Percentiles rank a stretch among this genome's conserved stretches.
Evolutionary conservation across 1,139 yeast genomes (phyloP).

Genomic region (Suhomyces kunorum): DNA sequence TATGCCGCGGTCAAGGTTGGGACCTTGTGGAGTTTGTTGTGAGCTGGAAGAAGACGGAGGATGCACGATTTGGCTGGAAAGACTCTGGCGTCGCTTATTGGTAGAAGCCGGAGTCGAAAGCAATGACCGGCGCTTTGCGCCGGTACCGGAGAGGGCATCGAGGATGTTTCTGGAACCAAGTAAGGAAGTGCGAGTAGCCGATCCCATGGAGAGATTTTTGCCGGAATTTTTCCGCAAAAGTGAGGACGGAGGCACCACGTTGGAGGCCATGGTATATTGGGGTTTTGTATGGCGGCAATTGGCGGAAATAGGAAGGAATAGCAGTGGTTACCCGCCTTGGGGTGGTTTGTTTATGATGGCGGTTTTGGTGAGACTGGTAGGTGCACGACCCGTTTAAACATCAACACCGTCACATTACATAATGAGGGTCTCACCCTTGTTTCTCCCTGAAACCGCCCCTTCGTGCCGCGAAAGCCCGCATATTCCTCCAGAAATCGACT

Average conservation of each 20-base stretch:
- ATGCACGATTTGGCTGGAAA: slow-evolving; percentile 8
- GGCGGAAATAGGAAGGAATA: background rate
- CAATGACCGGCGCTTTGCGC: slow-evolving; percentile 36
- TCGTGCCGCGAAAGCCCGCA: background rate
- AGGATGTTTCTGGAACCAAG: slow-evolving; percentile 21
- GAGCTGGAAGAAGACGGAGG: slow-evolving; percentile 15
- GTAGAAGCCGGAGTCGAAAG: slow-evolving; percentile 44
- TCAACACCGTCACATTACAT: no score
- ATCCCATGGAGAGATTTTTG: slow-evolving; percentile 38
- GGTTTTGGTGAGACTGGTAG: slow-evolving; percentile 6
- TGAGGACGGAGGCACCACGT: slow-evolving; percentile 26
- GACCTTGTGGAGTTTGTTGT: slow-evolving; percentile 21
- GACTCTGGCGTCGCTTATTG: slow-evolving; percentile 36
- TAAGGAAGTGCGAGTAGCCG: slow-evolving; percentile 38
- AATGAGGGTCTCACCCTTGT: no score
- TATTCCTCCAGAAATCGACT: background rate
- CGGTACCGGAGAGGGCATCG: slow-evolving; percentile 15
- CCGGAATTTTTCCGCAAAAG: slow-evolving; percentile 32
- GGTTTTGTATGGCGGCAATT: no score
- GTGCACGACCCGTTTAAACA: slow-evolving; percentile 9
- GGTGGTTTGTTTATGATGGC: slow-evolving; percentile 5
- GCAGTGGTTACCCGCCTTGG: slow-evolving; percentile 5
- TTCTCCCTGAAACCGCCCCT: background rate
- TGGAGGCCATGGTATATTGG: slow-evolving; percentile 14
- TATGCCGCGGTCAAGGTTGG: slow-evolving; percentile 7